Conservation (phyloP, 257 asterid species). For the Dorcoceras hygrometricum region DNA sequence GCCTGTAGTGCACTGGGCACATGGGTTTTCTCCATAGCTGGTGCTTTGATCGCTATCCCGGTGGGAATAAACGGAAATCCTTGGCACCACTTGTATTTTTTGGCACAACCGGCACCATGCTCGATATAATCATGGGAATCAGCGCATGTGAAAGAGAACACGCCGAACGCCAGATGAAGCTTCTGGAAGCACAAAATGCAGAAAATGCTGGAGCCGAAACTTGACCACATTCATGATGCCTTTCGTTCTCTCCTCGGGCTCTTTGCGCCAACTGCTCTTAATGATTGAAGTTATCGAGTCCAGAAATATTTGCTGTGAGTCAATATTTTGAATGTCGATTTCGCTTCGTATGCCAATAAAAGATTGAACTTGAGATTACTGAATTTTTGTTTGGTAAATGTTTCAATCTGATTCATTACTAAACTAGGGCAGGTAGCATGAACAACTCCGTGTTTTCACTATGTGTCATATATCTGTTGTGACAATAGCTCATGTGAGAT, state of each 20-base stretch:
- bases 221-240: conserved; percentile 20
- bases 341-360: background rate
- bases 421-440: no score
- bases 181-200: conserved; percentile 66
- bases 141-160: conserved; percentile 92
- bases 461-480: no score
- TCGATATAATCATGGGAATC: conserved; percentile 89
- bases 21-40: conserved; percentile 88
- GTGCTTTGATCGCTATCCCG: conserved; percentile 90
- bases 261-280: background rate
- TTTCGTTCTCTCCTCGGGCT: background rate
- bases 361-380: background rate
- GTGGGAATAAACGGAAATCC: conserved; percentile 46
- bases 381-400: background rate
- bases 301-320: background rate
- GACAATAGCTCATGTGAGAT: no score
- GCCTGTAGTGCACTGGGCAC: conserved; percentile 81
- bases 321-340: background rate
- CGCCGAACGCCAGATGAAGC: conserved; percentile 79
- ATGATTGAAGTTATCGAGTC: background rate
- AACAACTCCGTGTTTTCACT: no score
- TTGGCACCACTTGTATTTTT: conserved; percentile 88
- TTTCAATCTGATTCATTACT: background rate
- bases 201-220: conserved; percentile 36
- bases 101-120: conserved; percentile 98